These are phyloP conservation scores for Fusarium chuoi DNA, from an alignment of 2,329 filamentous ascomycete species.

Conservation along the genomic window DNA sequence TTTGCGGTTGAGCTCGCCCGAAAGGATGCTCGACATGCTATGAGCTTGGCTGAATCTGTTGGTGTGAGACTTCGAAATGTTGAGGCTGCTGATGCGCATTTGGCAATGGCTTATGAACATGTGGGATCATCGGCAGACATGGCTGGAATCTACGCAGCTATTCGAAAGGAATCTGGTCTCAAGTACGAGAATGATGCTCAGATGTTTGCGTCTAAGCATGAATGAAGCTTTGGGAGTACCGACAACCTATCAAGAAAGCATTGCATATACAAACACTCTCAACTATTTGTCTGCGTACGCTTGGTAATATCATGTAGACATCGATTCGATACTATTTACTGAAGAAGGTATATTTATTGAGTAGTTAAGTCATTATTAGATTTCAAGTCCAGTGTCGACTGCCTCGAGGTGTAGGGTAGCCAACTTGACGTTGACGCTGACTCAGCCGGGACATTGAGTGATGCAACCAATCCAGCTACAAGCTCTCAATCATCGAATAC, in stretches of 20 bases:
- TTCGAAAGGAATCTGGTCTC: constrained; percentile 78
- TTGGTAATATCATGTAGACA: background rate
- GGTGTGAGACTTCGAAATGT: constrained; percentile 73
- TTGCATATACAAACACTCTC: background rate
- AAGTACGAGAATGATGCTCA: constrained; percentile 71
- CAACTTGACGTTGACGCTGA: background rate
- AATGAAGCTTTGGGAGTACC: background rate
- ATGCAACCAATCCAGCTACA: constrained; percentile 37
- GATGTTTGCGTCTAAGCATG: background rate
- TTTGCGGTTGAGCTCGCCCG: constrained; percentile 84
- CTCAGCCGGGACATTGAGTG: constrained; percentile 32
- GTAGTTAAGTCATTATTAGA: background rate
- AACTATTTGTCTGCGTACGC: too few species aligned
- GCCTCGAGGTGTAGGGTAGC: constrained; percentile 6
- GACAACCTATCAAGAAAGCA: background rate
- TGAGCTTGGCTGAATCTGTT: constrained; percentile 69
- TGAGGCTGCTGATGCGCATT: constrained; percentile 74
- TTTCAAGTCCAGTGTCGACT: background rate
- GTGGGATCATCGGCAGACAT: constrained; percentile 78
- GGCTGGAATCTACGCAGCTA: constrained; percentile 83
- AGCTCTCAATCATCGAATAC: constrained; percentile 32
- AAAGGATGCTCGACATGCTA: constrained; percentile 83
- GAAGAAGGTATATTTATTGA: background rate
- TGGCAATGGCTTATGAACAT: constrained; percentile 75
- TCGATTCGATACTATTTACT: background rate